Evolutionary conservation across 805 yeast genomes (phyloP), one percentile per base, ranked within the genome.

Genomic region (Hanseniaspora opuntiae): DNA sequence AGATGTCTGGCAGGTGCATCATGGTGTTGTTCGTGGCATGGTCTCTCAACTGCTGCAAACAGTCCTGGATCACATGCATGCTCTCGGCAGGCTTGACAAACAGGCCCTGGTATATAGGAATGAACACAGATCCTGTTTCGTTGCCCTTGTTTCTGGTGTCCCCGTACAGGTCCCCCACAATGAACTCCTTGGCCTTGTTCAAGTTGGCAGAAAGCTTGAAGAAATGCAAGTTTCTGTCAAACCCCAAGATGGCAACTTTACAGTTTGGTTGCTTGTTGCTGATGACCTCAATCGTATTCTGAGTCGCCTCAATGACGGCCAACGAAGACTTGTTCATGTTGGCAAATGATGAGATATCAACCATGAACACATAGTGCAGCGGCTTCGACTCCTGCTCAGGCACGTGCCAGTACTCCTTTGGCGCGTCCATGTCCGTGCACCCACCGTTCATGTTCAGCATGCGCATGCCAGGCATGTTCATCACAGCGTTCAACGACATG

Each of bases 361-460:
- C 71, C 59, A 83, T 71, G 60, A 86, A 86, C 24, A 87, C 75
- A 63, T 81, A 85, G 60, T 78, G 83, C 55, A 86, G 67, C 2
- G 82, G 78, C 17, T 66, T 60, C 8, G 79, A 71, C 8, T 65
- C 63, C 3, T 58, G 61, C 5, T 63, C 65, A 8, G 69, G 71
- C 36, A 74, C 69, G 28, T 73, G 68, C 65, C 85, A 81, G 65
- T 86, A 90, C 44, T 75, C 78, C 16, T 72, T 67, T 2, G 96
- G 95, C 3, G 86, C 96, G 6, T 80, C 64, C 56, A 86, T 77
- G 60, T 93, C 99, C 57, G 86, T 88, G 12, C 88, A 85, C 16
- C 97, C 97, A 45, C 72, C 75, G 57, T 76, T 78, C 47, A 90
- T 71, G 62, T 90, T 97, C 0, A 95, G 89, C 47, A 88, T 74